Base-by-base conservation (phyloP, 2,329 filamentous ascomycete genomes). In the Colletotrichum simmondsii region DNA sequence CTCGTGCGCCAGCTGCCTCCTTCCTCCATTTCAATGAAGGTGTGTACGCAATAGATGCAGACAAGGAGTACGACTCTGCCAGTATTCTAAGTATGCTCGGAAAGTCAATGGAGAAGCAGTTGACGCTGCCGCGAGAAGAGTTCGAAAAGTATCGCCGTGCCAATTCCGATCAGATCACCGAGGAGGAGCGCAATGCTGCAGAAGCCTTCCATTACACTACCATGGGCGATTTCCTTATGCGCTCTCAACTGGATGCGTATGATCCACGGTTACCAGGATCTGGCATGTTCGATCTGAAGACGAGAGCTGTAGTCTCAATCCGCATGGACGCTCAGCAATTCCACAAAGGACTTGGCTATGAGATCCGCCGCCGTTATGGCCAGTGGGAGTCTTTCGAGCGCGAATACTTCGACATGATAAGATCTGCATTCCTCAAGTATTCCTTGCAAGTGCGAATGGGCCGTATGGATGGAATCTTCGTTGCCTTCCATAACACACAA, bases 391-490 rank as follows among this genome's bases (percentile, higher is more conserved):
- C 96, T 0, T 99, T 93, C 80, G 97, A 99, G 83, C 92, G 95
- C 71, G 97, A 99, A 79, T 98, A 97, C 81, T 97, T 93, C 81
- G 97, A 99, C 82, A 97, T 99, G 95, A 96, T 97, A 72, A 90
- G 97, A 65, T 91, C 95, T 1, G 97, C 96, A 0, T 96, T 99
- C 84, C 86, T 99, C 68, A 99, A 99, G 80, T 99, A 99, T 82
- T 98, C 95, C 11, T 87, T 99, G 35, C 97, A 99, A 83, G 97
- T 96, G 32, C 94, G 97, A 57, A 97, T 99, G 91, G 97, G 97
- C 22, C 92, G 95, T 62, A 99, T 99, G 97, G 96, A 99, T 80
- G 97, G 97, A 66, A 98, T 98, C 62, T 99, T 98, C 79, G 94
- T 98, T 26, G 97, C 97, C 2, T 99, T 92, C 80, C 97, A 99